Evolutionary conservation across 208 protist genomes (phyloP).

Genomic region (Plasmodiophora brassicae): DNA sequence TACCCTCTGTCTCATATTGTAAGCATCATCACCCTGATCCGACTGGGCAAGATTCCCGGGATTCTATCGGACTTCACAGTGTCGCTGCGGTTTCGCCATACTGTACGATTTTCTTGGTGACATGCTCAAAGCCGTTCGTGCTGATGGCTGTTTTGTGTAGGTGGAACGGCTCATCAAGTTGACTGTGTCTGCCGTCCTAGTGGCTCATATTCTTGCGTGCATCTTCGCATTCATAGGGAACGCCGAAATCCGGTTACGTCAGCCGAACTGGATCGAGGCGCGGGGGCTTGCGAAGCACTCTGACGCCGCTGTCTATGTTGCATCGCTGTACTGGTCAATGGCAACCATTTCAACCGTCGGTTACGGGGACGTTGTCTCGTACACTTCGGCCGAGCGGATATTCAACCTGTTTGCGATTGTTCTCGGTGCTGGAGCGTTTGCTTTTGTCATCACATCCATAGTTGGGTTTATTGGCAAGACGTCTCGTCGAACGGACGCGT

Average conservation of each 20-base stretch:
- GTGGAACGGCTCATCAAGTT: background rate
- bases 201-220: background rate
- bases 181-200: background rate
- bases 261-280: background rate
- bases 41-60: background rate
- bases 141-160: too few relatives aligned
- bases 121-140: too few relatives aligned
- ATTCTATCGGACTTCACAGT: background rate
- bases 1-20: background rate
- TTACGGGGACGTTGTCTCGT: background rate
- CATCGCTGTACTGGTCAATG: slow-evolving; percentile 1
- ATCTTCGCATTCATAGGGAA: background rate
- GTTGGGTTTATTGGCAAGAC: background rate
- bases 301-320: background rate
- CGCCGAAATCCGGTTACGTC: background rate
- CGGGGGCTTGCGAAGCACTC: background rate
- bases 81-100: background rate
- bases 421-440: background rate
- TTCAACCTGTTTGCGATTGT: slow-evolving; percentile 2
- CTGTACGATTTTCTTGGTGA: background rate
- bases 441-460: slow-evolving; percentile 7
- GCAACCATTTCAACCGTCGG: slow-evolving; percentile 1
- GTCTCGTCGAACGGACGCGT: background rate
- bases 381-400: background rate
- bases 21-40: background rate